Evolutionary conservation across 2,329 filamentous ascomycete genomes (phyloP).

Genomic region (Colletotrichum eremochloae): DNA sequence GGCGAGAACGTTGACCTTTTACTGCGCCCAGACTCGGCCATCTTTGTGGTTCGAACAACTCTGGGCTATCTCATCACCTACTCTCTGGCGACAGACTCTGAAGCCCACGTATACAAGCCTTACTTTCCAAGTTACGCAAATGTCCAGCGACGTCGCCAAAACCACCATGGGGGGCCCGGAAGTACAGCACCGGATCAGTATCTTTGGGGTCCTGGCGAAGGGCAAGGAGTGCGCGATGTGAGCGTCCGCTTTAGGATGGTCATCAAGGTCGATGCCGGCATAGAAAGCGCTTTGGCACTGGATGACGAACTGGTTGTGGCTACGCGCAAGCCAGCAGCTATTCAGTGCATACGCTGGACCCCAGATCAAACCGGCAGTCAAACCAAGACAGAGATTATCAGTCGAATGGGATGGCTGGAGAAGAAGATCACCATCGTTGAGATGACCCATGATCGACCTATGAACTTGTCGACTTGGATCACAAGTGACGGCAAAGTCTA

Average conservation of each 20-base stretch:
- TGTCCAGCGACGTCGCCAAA: slow-evolving; percentile 72
- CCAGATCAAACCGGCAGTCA: slow-evolving; percentile 85
- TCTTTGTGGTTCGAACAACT: slow-evolving; percentile 90
- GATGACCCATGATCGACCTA: slow-evolving; percentile 94
- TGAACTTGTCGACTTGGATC: slow-evolving; percentile 96
- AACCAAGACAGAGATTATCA: slow-evolving; percentile 90
- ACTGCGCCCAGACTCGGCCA: slow-evolving; percentile 90
- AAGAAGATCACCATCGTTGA: slow-evolving; percentile 82
- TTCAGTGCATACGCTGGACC: slow-evolving; percentile 96
- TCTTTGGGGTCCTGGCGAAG: slow-evolving; percentile 83
- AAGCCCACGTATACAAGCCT: slow-evolving; percentile 86
- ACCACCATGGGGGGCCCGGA: slow-evolving; percentile 69
- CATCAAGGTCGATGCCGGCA: slow-evolving; percentile 97
- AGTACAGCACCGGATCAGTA: slow-evolving; percentile 71
- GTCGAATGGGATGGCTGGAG: slow-evolving; percentile 86
- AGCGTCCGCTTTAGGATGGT: slow-evolving; percentile 96
- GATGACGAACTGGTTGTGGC: slow-evolving; percentile 95
- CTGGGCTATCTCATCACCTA: slow-evolving; percentile 94
- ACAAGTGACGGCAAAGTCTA: slow-evolving; percentile 90
- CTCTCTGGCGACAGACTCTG: slow-evolving; percentile 86
- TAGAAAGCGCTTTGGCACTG: slow-evolving; percentile 86
- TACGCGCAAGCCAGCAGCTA: slow-evolving; percentile 90
- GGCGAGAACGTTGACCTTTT: slow-evolving; percentile 87
- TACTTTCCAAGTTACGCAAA: slow-evolving; percentile 79
- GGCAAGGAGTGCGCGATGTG: slow-evolving; percentile 84